Evolutionary conservation across 345 rosid species (phyloP).

Genomic region (Populus euphratica): DNA sequence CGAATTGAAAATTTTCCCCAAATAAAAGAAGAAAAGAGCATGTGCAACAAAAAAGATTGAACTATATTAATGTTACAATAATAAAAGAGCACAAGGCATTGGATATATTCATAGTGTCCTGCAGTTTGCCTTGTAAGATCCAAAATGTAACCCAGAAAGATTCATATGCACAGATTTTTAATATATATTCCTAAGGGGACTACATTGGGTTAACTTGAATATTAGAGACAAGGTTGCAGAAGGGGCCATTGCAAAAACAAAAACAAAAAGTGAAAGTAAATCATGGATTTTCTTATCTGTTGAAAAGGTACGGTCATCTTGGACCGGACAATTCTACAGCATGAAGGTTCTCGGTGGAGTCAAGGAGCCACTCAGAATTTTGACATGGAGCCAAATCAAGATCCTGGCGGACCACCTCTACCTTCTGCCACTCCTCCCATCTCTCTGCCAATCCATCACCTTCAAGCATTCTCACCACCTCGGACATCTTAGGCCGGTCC

Average conservation of each 20-base stretch:
- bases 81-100: background rate
- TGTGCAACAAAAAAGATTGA: background rate
- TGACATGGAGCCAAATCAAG: constrained; percentile 16
- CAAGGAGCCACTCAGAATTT: constrained; percentile 26
- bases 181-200: background rate
- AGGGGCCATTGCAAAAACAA: background rate
- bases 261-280: background rate
- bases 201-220: background rate
- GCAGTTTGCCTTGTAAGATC: background rate
- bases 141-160: background rate
- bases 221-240: background rate
- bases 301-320: constrained; percentile 10
- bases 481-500: constrained; percentile 34
- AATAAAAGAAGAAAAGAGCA: background rate
- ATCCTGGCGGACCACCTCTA: constrained; percentile 24
- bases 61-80: background rate
- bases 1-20: background rate
- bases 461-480: constrained; percentile 34
- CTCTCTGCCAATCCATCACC: constrained; percentile 30
- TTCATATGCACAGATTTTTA: constrained; percentile 13
- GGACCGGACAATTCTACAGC: constrained; percentile 33
- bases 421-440: constrained; percentile 37
- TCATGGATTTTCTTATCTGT: constrained; percentile 1
- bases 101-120: background rate
- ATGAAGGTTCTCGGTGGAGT: constrained; percentile 31